Evolutionary conservation across 495 filamentous ascomycete genomes (phyloP).

Genomic region (Lophiotrema nucula): DNA sequence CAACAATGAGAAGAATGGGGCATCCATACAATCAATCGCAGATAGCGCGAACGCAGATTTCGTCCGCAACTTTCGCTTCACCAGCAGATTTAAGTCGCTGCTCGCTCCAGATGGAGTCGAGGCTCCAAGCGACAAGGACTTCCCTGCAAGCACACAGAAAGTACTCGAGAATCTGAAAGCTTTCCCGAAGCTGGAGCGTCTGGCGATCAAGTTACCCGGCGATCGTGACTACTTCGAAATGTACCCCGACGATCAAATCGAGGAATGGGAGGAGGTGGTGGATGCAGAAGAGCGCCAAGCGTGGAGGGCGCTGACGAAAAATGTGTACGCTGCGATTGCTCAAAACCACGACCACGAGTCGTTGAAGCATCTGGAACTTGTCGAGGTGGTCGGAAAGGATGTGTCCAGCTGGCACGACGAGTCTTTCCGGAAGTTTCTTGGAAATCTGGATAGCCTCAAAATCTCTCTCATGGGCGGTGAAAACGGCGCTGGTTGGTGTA

Average conservation of each 20-base stretch:
- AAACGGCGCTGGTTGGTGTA: neutral
- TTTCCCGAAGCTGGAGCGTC: neutral
- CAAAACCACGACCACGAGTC: neutral
- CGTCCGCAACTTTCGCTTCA: neutral
- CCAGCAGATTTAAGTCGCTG: too few species aligned
- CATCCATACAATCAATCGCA: neutral
- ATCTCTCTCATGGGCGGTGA: neutral
- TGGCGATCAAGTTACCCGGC: neutral
- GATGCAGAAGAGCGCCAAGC: neutral
- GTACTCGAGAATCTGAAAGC: neutral
- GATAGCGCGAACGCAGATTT: neutral
- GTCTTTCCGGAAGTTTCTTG: neutral
- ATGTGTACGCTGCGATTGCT: neutral
- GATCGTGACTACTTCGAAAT: neutral
- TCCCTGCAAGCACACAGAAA: neutral
- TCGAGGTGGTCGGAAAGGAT: neutral
- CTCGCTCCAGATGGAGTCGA: neutral
- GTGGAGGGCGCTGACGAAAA: neutral
- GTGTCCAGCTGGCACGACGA: neutral
- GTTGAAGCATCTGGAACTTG: neutral
- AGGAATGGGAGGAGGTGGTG: neutral
- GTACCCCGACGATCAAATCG: neutral
- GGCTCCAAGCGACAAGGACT: neutral
- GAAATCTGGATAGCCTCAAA: neutral
- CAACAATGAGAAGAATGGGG: neutral